A percentile compares a stretch with the other conserved stretches of the same genome.
phyloP scores from a whole-genome alignment of 495 filamentous ascomycete genomes.

The Xylaria flabelliformis region DNA sequence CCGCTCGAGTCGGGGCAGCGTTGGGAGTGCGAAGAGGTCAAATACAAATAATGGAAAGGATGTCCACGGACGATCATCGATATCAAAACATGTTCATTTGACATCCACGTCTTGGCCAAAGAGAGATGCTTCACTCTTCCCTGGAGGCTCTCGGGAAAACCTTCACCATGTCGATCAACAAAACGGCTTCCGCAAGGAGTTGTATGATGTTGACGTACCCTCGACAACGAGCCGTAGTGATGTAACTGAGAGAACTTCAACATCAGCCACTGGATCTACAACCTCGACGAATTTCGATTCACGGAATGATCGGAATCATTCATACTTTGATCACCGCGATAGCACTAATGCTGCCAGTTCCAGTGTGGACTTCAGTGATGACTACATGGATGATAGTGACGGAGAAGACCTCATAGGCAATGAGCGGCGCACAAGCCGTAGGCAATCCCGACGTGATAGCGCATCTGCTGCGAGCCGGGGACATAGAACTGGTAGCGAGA shows the following conservation, averaged over 20 bases:
- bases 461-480: conserved; percentile 15
- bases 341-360: conserved; percentile 42
- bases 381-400: conserved; percentile 45
- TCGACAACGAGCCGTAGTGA: conserved; percentile 35
- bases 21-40: conserved; percentile 26
- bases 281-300: conserved; percentile 20
- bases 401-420: conserved; percentile 32
- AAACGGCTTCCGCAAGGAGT: conserved; percentile 16
- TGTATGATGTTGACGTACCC: conserved; percentile 23
- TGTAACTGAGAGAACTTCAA: conserved; percentile 30
- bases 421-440: conserved; percentile 32
- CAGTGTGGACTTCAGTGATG: conserved; percentile 49
- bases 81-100: neutral
- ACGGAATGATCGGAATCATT: conserved; percentile 40
- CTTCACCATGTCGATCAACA: neutral
- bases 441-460: conserved; percentile 30
- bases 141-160: conserved; percentile 17
- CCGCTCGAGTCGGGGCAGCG: neutral
- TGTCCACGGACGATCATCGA: neutral
- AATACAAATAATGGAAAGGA: neutral
- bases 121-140: conserved; percentile 31
- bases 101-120: conserved; percentile 10
- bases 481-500: neutral
- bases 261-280: conserved; percentile 18
- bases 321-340: conserved; percentile 41